Percentiles rank a stretch among this genome's conserved stretches.
Evolutionary conservation across 176 grass and related monocot species (phyloP).

Genomic region (Oryza longistaminata): DNA sequence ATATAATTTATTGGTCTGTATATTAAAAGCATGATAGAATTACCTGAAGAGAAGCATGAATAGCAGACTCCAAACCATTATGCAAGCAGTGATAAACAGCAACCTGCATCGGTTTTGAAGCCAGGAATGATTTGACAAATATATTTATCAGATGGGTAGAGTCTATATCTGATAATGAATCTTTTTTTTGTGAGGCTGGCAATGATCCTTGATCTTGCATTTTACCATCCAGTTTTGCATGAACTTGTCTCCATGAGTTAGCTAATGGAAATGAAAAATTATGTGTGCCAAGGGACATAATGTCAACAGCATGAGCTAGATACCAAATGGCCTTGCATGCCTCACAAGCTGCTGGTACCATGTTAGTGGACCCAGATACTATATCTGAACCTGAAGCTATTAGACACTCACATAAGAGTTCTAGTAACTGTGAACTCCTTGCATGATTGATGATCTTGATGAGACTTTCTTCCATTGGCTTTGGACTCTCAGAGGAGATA

Average conservation of each 20-base stretch:
- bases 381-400: slow-evolving; percentile 65
- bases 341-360: slow-evolving; percentile 98
- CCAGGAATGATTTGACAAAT: slow-evolving; percentile 72
- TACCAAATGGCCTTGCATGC: slow-evolving; percentile 95
- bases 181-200: slow-evolving; percentile 1
- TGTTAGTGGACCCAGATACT: slow-evolving; percentile 73
- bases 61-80: slow-evolving; percentile 89
- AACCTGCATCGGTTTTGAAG: slow-evolving; percentile 75
- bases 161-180: slow-evolving; percentile 48
- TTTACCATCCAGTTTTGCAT: slow-evolving; percentile 36
- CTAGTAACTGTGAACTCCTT: slow-evolving; percentile 54
- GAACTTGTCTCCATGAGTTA: slow-evolving; percentile 53
- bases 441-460: slow-evolving; percentile 73
- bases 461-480: slow-evolving; percentile 53
- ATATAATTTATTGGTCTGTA: not conserved
- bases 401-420: slow-evolving; percentile 71
- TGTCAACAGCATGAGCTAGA: slow-evolving; percentile 79
- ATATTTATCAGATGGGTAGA: slow-evolving; percentile 58
- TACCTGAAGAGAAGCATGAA: slow-evolving; percentile 89
- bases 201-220: slow-evolving; percentile 46
- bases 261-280: slow-evolving; percentile 79
- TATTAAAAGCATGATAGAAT: slow-evolving; percentile 32
- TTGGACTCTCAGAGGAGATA: slow-evolving; percentile 58
- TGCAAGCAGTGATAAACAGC: slow-evolving; percentile 89
- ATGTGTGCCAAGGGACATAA: slow-evolving; percentile 61